These are phyloP conservation scores for Anthostomella pinea DNA, from an alignment of 2,329 filamentous ascomycete genomes.

Conservation along the genomic window DNA sequence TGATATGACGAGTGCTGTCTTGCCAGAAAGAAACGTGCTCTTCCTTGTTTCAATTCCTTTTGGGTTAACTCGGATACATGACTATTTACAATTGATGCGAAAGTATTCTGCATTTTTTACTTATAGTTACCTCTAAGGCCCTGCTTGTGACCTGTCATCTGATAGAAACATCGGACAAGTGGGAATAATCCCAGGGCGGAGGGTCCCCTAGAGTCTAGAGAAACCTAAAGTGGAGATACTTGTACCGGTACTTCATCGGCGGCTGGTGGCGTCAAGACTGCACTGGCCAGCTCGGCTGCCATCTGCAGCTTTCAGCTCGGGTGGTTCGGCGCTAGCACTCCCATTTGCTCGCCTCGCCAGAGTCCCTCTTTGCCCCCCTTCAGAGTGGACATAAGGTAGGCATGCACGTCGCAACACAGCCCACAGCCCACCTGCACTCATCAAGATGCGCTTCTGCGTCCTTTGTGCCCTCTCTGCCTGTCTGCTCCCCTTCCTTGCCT, in stretches of 20 bases:
- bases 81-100: too few relatives aligned
- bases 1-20: too few relatives aligned
- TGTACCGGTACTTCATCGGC: constrained; percentile 16
- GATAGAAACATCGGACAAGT: too few relatives aligned
- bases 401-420: constrained; percentile 35
- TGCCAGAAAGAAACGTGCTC: too few relatives aligned
- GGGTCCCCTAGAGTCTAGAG: too few relatives aligned
- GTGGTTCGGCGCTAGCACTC: constrained; percentile 23
- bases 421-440: constrained; percentile 11
- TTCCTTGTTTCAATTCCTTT: too few relatives aligned
- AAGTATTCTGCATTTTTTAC: too few relatives aligned
- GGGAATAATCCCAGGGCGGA: too few relatives aligned
- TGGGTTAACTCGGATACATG: too few relatives aligned
- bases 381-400: constrained; percentile 7
- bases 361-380: constrained; percentile 10
- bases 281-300: constrained; percentile 20
- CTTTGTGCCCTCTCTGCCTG: not conserved
- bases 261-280: constrained; percentile 25
- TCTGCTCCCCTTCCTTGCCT: not conserved
- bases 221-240: constrained; percentile 3
- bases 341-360: constrained; percentile 26
- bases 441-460: not conserved
- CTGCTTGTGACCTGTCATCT: too few relatives aligned
- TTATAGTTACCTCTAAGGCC: too few relatives aligned
- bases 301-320: constrained; percentile 32